phyloP scores from a whole-genome alignment of 2,329 filamentous ascomycete genomes.

The Metarhizium anisopliae region DNA sequence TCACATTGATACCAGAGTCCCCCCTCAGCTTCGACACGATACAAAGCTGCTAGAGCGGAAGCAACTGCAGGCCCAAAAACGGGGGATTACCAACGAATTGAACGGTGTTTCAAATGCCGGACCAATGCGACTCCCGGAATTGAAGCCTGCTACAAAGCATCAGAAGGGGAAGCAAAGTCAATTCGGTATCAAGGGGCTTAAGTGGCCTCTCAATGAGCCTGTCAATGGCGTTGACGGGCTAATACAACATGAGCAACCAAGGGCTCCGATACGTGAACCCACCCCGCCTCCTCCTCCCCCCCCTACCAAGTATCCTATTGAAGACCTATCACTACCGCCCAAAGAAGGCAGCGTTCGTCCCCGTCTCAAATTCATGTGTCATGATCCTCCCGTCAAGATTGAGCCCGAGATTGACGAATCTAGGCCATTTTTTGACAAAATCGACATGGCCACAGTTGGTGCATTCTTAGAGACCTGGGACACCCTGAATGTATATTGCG shows the following conservation, averaged over 20 bases:
- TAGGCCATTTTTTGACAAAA: conserved; percentile 29
- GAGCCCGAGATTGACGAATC: conserved; percentile 22
- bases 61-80: conserved; percentile 58
- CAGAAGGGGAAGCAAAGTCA: conserved; percentile 49
- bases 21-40: conserved; percentile 72
- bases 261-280: conserved; percentile 18
- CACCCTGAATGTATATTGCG: conserved; percentile 94
- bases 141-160: conserved; percentile 65
- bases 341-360: conserved; percentile 61
- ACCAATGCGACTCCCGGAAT: conserved; percentile 55
- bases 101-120: conserved; percentile 33
- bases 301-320: conserved; percentile 87
- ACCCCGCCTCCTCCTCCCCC: conserved; percentile 54
- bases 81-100: conserved; percentile 39
- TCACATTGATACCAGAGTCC: conserved; percentile 80
- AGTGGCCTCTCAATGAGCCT: conserved; percentile 22
- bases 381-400: conserved; percentile 46
- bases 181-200: conserved; percentile 34
- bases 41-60: conserved; percentile 71
- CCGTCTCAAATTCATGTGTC: conserved; percentile 66
- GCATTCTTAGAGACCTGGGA: conserved; percentile 88
- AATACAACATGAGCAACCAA: background rate
- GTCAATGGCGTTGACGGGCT: conserved; percentile 27
- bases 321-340: conserved; percentile 76
- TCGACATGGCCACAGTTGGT: conserved; percentile 80